These are phyloP conservation scores for Scheffersomyces coipomensis DNA, from an alignment of 805 yeast species.

Conservation along the genomic window DNA sequence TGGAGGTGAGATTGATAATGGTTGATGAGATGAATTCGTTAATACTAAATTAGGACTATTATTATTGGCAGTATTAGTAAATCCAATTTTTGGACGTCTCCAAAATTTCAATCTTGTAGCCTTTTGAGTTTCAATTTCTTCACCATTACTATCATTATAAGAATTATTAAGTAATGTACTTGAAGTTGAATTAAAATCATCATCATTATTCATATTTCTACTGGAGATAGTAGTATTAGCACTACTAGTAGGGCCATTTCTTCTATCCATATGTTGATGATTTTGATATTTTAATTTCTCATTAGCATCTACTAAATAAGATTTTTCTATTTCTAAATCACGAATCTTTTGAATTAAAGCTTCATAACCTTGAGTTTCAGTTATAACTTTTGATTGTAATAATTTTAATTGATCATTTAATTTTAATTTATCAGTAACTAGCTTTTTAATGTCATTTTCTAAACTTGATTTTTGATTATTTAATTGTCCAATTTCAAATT, in stretches of 20 bases:
- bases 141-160: slow-evolving; percentile 12
- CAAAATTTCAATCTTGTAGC: slow-evolving; percentile 45
- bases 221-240: not conserved
- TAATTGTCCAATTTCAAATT: slow-evolving; percentile 39
- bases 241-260: not conserved
- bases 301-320: slow-evolving; percentile 33
- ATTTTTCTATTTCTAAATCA: slow-evolving; percentile 47
- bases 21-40: slow-evolving; percentile 2
- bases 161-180: slow-evolving; percentile 6
- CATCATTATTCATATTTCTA: not conserved
- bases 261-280: not conserved
- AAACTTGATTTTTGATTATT: slow-evolving; percentile 21
- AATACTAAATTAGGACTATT: slow-evolving; percentile 11
- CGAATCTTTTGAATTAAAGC: slow-evolving; percentile 50
- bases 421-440: slow-evolving; percentile 25
- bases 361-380: slow-evolving; percentile 42
- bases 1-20: not conserved
- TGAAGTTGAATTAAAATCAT: not conserved
- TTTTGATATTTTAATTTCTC: slow-evolving; percentile 9
- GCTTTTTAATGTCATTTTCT: slow-evolving; percentile 21
- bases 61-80: no score
- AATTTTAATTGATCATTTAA: slow-evolving; percentile 26
- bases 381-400: slow-evolving; percentile 40
- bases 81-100: slow-evolving; percentile 41
- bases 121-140: slow-evolving; percentile 34